Evolutionary conservation across 768 basidiomycete species (phyloP).

Genomic region (Lentinula lateritia): DNA sequence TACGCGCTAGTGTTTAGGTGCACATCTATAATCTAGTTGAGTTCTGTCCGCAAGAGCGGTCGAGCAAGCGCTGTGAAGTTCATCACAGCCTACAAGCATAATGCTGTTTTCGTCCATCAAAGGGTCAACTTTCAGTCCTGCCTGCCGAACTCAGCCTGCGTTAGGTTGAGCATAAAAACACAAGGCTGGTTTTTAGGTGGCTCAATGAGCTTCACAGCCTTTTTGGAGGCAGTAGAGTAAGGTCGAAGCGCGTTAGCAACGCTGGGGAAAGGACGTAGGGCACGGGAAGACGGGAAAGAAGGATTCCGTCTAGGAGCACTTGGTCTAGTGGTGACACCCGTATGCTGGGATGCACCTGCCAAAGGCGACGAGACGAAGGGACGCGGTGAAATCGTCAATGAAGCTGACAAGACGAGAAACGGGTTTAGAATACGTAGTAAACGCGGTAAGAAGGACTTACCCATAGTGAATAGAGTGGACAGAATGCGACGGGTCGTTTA

Average conservation of each 20-base stretch:
- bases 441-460: slow-evolving; percentile 21
- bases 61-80: neutral
- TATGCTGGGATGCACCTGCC: slow-evolving; percentile 34
- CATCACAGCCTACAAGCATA: neutral
- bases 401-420: slow-evolving; percentile 12
- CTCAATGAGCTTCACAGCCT: slow-evolving; percentile 71
- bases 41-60: neutral
- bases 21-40: neutral
- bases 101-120: neutral
- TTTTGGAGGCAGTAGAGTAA: slow-evolving; percentile 22
- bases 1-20: neutral
- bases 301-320: slow-evolving; percentile 36
- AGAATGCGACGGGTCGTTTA: neutral
- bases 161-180: slow-evolving; percentile 73
- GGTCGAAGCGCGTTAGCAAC: slow-evolving; percentile 41
- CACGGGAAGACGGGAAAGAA: slow-evolving; percentile 67
- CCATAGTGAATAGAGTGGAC: slow-evolving; percentile 23
- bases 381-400: slow-evolving; percentile 39
- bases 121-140: slow-evolving; percentile 35
- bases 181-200: slow-evolving; percentile 67
- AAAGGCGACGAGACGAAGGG: slow-evolving; percentile 62
- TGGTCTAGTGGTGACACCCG: slow-evolving; percentile 23
- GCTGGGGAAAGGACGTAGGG: slow-evolving; percentile 73
- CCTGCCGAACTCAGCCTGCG: slow-evolving; percentile 77
- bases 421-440: neutral